These are phyloP conservation scores for Hyaloscypha bicolor DNA, from an alignment of 495 filamentous ascomycete species.

Conservation along the genomic window DNA sequence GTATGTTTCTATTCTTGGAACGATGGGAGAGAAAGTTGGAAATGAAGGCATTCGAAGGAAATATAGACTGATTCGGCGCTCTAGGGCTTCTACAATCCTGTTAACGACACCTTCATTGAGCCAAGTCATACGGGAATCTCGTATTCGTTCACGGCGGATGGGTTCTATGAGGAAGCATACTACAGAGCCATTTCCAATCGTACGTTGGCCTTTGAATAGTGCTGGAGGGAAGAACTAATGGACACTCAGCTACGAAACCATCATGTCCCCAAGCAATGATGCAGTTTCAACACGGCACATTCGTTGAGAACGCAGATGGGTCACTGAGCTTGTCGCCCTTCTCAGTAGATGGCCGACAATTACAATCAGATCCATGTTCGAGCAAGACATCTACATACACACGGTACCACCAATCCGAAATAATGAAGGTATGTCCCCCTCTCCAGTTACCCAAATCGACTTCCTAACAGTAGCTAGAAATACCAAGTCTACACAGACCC, in stretches of 20 bases:
- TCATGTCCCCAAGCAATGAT: slow-evolving; percentile 68
- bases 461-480: slow-evolving; percentile 44
- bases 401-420: slow-evolving; percentile 69
- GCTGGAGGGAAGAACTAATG: slow-evolving; percentile 14
- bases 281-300: slow-evolving; percentile 76
- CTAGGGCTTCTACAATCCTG: slow-evolving; percentile 75
- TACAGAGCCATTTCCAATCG: slow-evolving; percentile 76
- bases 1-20: slow-evolving; percentile 49
- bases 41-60: slow-evolving; percentile 11
- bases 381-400: slow-evolving; percentile 59
- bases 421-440: slow-evolving; percentile 20
- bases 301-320: slow-evolving; percentile 51
- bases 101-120: slow-evolving; percentile 69
- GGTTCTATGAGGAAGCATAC: slow-evolving; percentile 73
- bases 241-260: slow-evolving; percentile 57
- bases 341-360: slow-evolving; percentile 69
- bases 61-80: slow-evolving; percentile 14
- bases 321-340: slow-evolving; percentile 65
- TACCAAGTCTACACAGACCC: slow-evolving; percentile 63
- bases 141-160: slow-evolving; percentile 76
- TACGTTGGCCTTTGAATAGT: slow-evolving; percentile 41
- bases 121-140: slow-evolving; percentile 75
- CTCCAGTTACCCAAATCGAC: background rate
- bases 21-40: slow-evolving; percentile 17
- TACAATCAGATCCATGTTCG: slow-evolving; percentile 68